Conservation (phyloP, 306 rosid genomes). For the Trifolium subterraneum region DNA sequence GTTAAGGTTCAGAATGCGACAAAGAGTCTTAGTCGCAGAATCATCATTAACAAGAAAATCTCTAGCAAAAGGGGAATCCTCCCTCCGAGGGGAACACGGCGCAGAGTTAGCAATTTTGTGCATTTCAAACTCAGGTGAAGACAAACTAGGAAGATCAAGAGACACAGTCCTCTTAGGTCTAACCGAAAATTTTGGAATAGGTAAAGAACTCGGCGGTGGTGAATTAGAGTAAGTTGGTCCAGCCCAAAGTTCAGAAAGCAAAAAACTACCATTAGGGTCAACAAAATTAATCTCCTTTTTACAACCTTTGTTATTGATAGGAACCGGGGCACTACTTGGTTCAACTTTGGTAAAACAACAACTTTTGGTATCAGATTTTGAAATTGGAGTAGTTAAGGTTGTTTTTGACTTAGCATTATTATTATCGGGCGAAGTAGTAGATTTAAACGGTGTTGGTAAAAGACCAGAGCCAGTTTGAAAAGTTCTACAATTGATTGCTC, state of each 20-base stretch:
- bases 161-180: constrained; percentile 73
- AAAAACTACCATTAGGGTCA: constrained; percentile 45
- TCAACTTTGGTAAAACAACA: constrained; percentile 8
- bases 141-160: constrained; percentile 60
- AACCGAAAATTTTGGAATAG: constrained; percentile 76
- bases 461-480: constrained; percentile 77
- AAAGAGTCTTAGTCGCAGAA: constrained; percentile 63
- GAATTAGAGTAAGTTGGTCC: constrained; percentile 96
- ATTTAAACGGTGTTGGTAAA: constrained; percentile 68
- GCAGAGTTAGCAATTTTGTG: constrained; percentile 63
- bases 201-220: constrained; percentile 88
- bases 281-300: constrained; percentile 44
- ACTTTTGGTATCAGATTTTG: constrained; percentile 38
- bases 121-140: constrained; percentile 46
- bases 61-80: constrained; percentile 39
- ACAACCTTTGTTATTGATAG: constrained; percentile 44
- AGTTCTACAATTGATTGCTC: constrained; percentile 74
- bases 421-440: constrained; percentile 18
- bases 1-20: constrained; percentile 79
- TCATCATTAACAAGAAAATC: constrained; percentile 54
- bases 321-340: constrained; percentile 53
- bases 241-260: constrained; percentile 88
- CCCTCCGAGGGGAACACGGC: constrained; percentile 60
- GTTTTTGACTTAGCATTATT: constrained; percentile 45
- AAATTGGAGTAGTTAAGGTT: constrained; percentile 40